A percentile compares a stretch with the other conserved stretches of the same genome.
Conservation (phyloP, 2,329 filamentous ascomycete species). For the Acarospora socialis region DNA sequence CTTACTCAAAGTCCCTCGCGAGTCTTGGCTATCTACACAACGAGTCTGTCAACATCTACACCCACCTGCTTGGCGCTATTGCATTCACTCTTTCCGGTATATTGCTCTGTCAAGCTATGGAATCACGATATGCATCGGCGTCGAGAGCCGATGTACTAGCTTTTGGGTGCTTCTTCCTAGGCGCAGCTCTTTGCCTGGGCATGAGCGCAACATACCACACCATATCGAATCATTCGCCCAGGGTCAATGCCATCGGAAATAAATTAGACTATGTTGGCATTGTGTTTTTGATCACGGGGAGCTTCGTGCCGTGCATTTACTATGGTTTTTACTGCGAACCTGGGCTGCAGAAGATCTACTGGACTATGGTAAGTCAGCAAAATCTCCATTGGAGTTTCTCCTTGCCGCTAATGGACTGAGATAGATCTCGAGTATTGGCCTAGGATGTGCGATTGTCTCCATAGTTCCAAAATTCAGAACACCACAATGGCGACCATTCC, state of each 20-base stretch:
- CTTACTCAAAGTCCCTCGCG: slow-evolving; percentile 42
- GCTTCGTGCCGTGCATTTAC: slow-evolving; percentile 75
- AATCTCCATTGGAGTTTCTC: neutral
- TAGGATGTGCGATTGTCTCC: slow-evolving; percentile 63
- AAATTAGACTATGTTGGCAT: slow-evolving; percentile 93
- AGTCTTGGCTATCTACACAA: slow-evolving; percentile 52
- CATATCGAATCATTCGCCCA: slow-evolving; percentile 67
- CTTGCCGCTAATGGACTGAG: slow-evolving; percentile 1
- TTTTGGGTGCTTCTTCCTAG: slow-evolving; percentile 66
- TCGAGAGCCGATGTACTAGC: slow-evolving; percentile 50
- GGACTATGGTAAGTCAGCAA: slow-evolving; percentile 48
- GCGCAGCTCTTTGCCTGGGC: slow-evolving; percentile 57
- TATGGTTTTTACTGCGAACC: slow-evolving; percentile 69
- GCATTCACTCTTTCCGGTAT: slow-evolving; percentile 38
- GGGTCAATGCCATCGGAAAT: slow-evolving; percentile 55
- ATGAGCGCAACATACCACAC: slow-evolving; percentile 80
- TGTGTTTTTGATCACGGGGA: slow-evolving; percentile 78
- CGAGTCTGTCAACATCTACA: slow-evolving; percentile 58
- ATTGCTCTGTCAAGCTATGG: slow-evolving; percentile 43
- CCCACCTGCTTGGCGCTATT: slow-evolving; percentile 54
- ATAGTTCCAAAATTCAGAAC: slow-evolving; percentile 73
- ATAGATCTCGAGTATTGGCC: slow-evolving; percentile 63
- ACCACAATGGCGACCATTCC: slow-evolving; percentile 68
- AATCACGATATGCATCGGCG: slow-evolving; percentile 52
- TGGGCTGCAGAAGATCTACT: slow-evolving; percentile 53